Evolutionary conservation across 371 early-diverging fungal genomes (phyloP).

Genomic region (Mortierella sp.): DNA sequence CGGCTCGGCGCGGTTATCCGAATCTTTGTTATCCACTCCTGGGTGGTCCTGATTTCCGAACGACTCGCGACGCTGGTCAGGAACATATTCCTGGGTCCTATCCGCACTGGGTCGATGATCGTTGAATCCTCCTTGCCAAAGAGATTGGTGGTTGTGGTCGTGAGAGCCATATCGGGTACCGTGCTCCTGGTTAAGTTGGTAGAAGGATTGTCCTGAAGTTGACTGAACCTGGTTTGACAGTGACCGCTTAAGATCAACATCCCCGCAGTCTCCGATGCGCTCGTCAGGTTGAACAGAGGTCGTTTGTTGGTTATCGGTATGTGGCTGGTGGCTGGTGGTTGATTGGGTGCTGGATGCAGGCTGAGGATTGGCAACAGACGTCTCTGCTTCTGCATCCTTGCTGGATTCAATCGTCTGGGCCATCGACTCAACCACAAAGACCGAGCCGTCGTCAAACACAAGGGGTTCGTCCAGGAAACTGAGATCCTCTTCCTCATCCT

Average conservation of each 20-base stretch:
- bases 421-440: constrained; percentile 37
- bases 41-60: constrained; percentile 32
- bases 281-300: constrained; percentile 16
- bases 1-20: constrained; percentile 35
- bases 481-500: constrained; percentile 40
- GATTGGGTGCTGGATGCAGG: neutral
- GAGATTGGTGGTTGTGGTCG: constrained; percentile 25
- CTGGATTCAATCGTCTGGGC: constrained; percentile 18
- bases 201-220: constrained; percentile 21
- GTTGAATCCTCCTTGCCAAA: constrained; percentile 32
- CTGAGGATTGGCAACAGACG: neutral
- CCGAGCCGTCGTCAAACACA: constrained; percentile 51
- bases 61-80: constrained; percentile 38
- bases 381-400: constrained; percentile 3
- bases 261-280: constrained; percentile 42
- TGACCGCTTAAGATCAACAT: constrained; percentile 41
- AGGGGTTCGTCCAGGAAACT: constrained; percentile 47
- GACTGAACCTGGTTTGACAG: constrained; percentile 28
- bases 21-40: constrained; percentile 22
- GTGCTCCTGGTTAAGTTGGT: constrained; percentile 20
- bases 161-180: constrained; percentile 14
- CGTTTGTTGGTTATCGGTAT: neutral
- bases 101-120: constrained; percentile 45
- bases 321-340: neutral
- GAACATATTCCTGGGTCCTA: constrained; percentile 11